These are phyloP conservation scores for Aristolochia californica DNA, from an alignment of 164 flowering plant species.

Conservation along the genomic window DNA sequence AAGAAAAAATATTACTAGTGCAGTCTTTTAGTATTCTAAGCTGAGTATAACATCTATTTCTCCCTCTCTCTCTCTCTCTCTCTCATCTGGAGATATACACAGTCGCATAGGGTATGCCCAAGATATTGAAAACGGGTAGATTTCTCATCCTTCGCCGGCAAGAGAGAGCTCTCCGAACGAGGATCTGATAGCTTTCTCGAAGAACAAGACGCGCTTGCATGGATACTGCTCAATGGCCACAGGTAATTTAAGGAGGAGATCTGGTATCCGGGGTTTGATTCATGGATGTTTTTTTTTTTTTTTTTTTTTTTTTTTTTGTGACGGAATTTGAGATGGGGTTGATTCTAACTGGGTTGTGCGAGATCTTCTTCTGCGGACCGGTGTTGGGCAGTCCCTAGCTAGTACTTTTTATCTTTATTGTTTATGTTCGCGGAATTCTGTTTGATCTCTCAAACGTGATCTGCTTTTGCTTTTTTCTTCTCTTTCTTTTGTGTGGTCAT, in stretches of 20 bases:
- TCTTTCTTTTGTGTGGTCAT: conserved; percentile 1
- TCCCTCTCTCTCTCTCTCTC: too few species aligned
- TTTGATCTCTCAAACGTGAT: conserved; percentile 4
- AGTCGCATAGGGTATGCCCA: background rate
- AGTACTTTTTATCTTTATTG: too few species aligned
- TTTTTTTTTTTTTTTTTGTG: background rate
- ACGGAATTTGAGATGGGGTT: background rate
- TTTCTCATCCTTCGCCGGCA: conserved; percentile 4
- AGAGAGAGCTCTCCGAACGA: conserved; percentile 7
- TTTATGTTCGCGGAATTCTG: background rate
- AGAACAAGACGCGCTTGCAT: conserved; percentile 5
- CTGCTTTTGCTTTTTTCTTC: background rate
- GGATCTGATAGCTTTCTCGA: background rate
- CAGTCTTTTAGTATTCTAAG: background rate
- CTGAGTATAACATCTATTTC: background rate
- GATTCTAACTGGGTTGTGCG: background rate
- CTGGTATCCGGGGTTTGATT: too few species aligned
- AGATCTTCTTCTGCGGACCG: background rate
- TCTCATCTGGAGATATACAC: conserved; percentile 1
- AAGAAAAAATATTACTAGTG: background rate
- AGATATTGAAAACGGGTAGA: conserved; percentile 2
- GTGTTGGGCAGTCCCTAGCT: too few species aligned
- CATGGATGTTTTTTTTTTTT: too few species aligned
- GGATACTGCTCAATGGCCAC: conserved; percentile 13
- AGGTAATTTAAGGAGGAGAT: conserved; percentile 3